A percentile compares a stretch with the other conserved stretches of the same genome.
Evolutionary conservation across 257 asterid genomes (phyloP).

Genomic region (Capsicum rhomboideum): DNA sequence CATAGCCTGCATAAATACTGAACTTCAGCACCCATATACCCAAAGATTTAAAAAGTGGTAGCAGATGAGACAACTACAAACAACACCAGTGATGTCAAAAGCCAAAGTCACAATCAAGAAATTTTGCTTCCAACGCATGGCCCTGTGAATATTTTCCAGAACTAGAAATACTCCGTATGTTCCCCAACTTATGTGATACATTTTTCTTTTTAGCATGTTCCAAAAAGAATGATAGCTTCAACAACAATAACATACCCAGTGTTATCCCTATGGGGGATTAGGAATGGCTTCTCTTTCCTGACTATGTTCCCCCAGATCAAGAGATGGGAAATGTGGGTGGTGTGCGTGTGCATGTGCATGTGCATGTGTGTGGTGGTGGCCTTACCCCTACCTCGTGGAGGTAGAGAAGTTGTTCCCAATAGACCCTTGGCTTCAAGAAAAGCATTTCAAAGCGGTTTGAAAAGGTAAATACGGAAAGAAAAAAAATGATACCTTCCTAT

Average conservation of each 20-base stretch:
- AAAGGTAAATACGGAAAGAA: background rate
- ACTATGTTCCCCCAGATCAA: too few species aligned
- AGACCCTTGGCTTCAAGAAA: background rate
- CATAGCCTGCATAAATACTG: slow-evolving; percentile 39
- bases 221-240: background rate
- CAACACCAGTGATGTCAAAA: background rate
- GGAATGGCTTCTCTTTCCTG: too few species aligned
- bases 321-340: too few species aligned
- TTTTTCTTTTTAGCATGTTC: background rate
- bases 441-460: background rate
- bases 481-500: background rate
- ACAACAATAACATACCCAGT: background rate
- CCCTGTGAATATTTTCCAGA: background rate
- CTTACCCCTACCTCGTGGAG: background rate
- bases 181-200: background rate
- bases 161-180: background rate
- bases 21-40: background rate
- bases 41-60: background rate
- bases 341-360: too few species aligned
- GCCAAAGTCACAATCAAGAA: background rate
- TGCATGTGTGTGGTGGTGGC: too few species aligned
- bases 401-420: background rate
- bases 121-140: background rate
- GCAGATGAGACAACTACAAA: background rate
- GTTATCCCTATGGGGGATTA: too few species aligned